Evolutionary conservation across 1,139 yeast species (phyloP), one percentile per base, ranked within the genome.

Genomic region (Geotrichum phurueaensis): DNA sequence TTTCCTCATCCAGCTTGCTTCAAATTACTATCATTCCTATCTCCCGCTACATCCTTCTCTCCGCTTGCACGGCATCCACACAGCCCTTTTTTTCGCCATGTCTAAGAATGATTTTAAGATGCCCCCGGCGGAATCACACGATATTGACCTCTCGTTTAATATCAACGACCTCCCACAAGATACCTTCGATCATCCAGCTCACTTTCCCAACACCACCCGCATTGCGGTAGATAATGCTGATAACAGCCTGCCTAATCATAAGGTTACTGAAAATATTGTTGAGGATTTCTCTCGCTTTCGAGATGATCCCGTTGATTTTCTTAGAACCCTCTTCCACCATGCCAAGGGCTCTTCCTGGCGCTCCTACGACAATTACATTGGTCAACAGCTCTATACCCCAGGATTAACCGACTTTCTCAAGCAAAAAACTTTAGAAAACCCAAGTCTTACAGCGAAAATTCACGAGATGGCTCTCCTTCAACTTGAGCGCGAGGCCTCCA

Each of bases 291-390:
- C 63, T 29, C 69, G 76, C 57, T 75, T 75, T 66, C 69, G 78
- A 22, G 74, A 74, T 53, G 67, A 70, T 59, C 78, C 78, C 13
- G 55, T 71, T 25, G 67, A 69, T 55, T 73, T 73, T 57, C 54
- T 75, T 51, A 66, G 65, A 55, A 71, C 70, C 13, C 60, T 74
- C 36, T 69, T 68, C 31, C 68, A 67, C 50, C 74, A 71, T 57
- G 66, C 73, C 54, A 60, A 66, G n/a, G 78, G 78, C 43, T 65
- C 73, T 5, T 67, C 70, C 18, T 76, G 77, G 73, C 68, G 79
- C 27, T 72, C 75, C 20, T 76, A 75, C 65, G 73, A 75, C 56
- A 67, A 71, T 54, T 75, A 74, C 63, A 67, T 73, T 36, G 80
- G 80, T 43, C 73, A 73, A 58, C 70, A 66, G 29, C 65, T 76